These are phyloP conservation scores for Aspergillaceae sp. DNA, from an alignment of 2,329 filamentous ascomycete species.

Conservation along the genomic window DNA sequence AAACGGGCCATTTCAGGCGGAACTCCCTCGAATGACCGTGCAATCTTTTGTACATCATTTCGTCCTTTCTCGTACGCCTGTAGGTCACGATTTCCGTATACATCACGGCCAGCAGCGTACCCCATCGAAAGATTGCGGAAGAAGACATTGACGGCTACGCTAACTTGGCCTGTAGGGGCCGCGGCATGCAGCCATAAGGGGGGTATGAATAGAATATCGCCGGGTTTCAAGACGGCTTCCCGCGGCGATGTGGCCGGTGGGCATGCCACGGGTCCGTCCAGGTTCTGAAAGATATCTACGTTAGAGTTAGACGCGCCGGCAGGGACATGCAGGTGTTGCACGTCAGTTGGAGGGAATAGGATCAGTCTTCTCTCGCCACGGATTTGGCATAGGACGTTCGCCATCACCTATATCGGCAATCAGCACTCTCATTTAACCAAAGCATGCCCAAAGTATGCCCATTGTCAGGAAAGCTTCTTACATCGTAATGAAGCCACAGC, in stretches of 20 bases:
- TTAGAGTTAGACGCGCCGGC: slow-evolving; percentile 74
- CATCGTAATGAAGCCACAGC: slow-evolving; percentile 88
- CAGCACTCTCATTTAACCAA: not conserved
- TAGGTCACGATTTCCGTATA: slow-evolving; percentile 81
- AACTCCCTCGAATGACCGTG: slow-evolving; percentile 39
- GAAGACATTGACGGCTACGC: slow-evolving; percentile 82
- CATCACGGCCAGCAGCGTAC: slow-evolving; percentile 68
- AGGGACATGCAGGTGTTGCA: slow-evolving; percentile 59
- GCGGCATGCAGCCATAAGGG: slow-evolving; percentile 76
- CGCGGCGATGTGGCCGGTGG: slow-evolving; percentile 57
- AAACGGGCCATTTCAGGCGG: slow-evolving; percentile 62
- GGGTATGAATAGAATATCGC: slow-evolving; percentile 73
- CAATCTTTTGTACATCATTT: slow-evolving; percentile 60
- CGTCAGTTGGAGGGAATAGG: slow-evolving; percentile 70
- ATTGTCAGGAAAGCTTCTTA: slow-evolving; percentile 23
- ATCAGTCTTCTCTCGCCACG: slow-evolving; percentile 63
- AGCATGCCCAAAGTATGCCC: not conserved
- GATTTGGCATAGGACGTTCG: slow-evolving; percentile 77
- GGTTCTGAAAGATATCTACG: slow-evolving; percentile 56
- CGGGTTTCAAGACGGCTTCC: slow-evolving; percentile 57
- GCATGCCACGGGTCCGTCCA: slow-evolving; percentile 42
- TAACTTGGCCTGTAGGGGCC: slow-evolving; percentile 37
- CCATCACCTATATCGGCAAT: slow-evolving; percentile 56
- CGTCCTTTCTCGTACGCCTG: slow-evolving; percentile 76
- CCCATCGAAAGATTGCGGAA: slow-evolving; percentile 61